Conservation (phyloP, 2,329 filamentous ascomycete species). For the Mollisiaceae sp. region DNA sequence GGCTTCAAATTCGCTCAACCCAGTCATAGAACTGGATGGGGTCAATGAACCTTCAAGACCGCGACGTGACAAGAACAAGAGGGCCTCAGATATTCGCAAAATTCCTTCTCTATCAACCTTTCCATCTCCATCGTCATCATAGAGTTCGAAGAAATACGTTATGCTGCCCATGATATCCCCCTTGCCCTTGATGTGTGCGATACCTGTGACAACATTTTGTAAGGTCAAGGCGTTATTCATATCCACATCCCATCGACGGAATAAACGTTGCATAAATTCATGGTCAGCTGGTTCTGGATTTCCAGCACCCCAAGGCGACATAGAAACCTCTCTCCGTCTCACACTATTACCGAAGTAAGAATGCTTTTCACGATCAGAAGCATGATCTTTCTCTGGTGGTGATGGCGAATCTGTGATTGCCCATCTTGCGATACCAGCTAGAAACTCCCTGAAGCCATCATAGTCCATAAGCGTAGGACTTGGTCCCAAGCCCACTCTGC, state of each 20-base stretch:
- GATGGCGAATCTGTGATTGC: constrained; percentile 85
- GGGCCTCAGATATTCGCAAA: constrained; percentile 87
- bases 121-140: constrained; percentile 90
- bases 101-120: constrained; percentile 96
- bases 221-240: constrained; percentile 78
- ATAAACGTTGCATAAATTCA: constrained; percentile 89
- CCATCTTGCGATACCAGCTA: constrained; percentile 90
- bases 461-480: constrained; percentile 97
- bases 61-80: constrained; percentile 88
- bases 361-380: constrained; percentile 58
- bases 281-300: constrained; percentile 81
- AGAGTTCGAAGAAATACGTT: constrained; percentile 96
- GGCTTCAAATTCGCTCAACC: constrained; percentile 53
- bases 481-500: constrained; percentile 84
- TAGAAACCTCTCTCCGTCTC: constrained; percentile 43
- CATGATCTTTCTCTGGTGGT: constrained; percentile 54
- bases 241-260: constrained; percentile 85
- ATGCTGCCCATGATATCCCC: constrained; percentile 98
- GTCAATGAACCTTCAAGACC: constrained; percentile 79
- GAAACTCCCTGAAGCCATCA: constrained; percentile 91
- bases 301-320: constrained; percentile 60
- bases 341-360: constrained; percentile 66
- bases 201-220: constrained; percentile 88
- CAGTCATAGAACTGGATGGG: constrained; percentile 63
- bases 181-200: constrained; percentile 90